Percentiles rank a stretch among this genome's conserved stretches.
These are phyloP conservation scores for Gnetum montanum DNA, from an alignment of 75 land plant species.

Conservation along the genomic window DNA sequence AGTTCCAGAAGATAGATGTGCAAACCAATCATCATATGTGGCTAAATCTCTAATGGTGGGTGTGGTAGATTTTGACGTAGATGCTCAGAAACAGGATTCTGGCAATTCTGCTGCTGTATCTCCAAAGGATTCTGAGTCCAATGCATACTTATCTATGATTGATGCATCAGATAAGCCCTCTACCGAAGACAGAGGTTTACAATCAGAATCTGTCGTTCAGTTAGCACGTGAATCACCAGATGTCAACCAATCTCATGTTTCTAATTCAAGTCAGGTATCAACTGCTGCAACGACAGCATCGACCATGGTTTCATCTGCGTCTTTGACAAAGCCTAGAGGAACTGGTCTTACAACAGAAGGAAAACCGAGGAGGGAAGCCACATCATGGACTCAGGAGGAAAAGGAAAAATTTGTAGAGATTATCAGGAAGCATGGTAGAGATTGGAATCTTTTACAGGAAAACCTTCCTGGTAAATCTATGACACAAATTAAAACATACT, in stretches of 20 bases:
- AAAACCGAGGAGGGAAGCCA: slow-evolving; percentile 32
- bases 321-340: slow-evolving; percentile 11
- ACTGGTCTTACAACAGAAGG: slow-evolving; percentile 7
- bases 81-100: too few species aligned
- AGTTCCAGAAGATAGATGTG: background rate
- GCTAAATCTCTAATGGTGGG: too few species aligned
- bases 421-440: slow-evolving; percentile 29
- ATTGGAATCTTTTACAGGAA: slow-evolving; percentile 28
- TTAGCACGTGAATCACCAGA: background rate
- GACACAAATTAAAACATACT: slow-evolving; percentile 34
- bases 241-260: background rate
- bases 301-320: slow-evolving; percentile 7
- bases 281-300: background rate
- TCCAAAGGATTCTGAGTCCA: background rate
- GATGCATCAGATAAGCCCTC: background rate
- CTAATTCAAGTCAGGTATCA: slow-evolving; percentile 1
- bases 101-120: too few species aligned
- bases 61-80: too few species aligned
- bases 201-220: slow-evolving; percentile 6
- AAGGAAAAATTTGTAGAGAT: slow-evolving; percentile 36
- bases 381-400: slow-evolving; percentile 39
- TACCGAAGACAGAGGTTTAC: background rate
- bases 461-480: slow-evolving; percentile 30
- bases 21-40: background rate
- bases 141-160: background rate